phyloP scores from a whole-genome alignment of 2,329 filamentous ascomycete species.

The Aspergillus pseudonomiae region DNA sequence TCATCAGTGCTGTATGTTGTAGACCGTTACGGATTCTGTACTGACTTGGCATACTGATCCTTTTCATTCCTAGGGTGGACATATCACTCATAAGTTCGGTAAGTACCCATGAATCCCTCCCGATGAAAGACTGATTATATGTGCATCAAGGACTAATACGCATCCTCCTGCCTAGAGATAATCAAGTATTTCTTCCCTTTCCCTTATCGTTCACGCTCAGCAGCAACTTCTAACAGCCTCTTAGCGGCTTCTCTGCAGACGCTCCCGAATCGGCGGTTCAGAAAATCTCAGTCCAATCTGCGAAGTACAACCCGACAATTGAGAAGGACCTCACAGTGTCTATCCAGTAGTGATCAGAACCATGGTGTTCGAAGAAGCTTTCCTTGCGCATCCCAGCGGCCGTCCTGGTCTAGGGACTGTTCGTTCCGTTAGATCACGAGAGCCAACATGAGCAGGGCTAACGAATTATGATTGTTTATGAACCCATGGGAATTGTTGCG shows the following conservation, averaged over 20 bases:
- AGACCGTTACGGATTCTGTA: slow-evolving; percentile 10
- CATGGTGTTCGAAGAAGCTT: not conserved
- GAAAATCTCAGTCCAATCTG: slow-evolving; percentile 65
- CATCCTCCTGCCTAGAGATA: slow-evolving; percentile 32
- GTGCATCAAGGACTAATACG: slow-evolving; percentile 15
- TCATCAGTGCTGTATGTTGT: slow-evolving; percentile 62
- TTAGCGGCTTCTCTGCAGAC: slow-evolving; percentile 76
- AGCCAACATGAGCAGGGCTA: not conserved
- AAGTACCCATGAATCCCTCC: slow-evolving; percentile 39
- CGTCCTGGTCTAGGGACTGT: slow-evolving; percentile 12
- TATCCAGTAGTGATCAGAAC: slow-evolving; percentile 28
- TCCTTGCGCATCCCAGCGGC: not conserved
- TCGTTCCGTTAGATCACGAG: not conserved
- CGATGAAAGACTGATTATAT: not conserved
- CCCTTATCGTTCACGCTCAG: not conserved
- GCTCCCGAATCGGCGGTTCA: slow-evolving; percentile 71
- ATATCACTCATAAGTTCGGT: slow-evolving; percentile 83
- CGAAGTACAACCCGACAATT: slow-evolving; percentile 64
- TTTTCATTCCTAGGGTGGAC: slow-evolving; percentile 56
- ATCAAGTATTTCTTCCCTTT: slow-evolving; percentile 42
- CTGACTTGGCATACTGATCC: not conserved
- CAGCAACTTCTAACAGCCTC: slow-evolving; percentile 10
- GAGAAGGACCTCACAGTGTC: slow-evolving; percentile 77
- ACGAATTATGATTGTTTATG: not conserved
- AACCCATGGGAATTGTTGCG: not conserved